Evolutionary conservation across 163 green algal species (phyloP).

Genomic region (Scenedesmus sp.): DNA sequence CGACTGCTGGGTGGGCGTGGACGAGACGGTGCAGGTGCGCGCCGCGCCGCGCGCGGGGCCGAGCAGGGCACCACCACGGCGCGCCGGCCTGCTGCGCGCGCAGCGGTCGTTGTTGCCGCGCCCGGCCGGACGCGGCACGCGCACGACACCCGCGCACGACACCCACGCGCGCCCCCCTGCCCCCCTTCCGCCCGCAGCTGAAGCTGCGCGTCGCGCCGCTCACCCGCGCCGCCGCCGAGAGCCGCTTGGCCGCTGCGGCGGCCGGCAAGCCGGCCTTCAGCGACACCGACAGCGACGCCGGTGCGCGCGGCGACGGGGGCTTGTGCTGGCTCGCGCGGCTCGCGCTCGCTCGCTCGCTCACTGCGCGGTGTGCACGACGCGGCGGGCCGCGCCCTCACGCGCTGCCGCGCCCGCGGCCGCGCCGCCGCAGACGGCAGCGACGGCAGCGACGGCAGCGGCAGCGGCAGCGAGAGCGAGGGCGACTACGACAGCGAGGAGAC

Average conservation of each 20-base stretch:
- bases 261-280: not conserved
- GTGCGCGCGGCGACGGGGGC: not conserved
- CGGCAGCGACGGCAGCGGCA: slow-evolving; percentile 35
- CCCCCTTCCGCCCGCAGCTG: slow-evolving; percentile 3
- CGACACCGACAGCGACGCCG: not conserved
- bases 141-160: not conserved
- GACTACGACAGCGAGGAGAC: slow-evolving; percentile 64
- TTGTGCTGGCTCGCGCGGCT: not conserved
- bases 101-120: not conserved
- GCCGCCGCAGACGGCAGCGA: not conserved
- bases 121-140: not conserved
- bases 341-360: no score
- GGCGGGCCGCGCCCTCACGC: not conserved
- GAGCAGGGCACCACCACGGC: not conserved
- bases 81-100: not conserved
- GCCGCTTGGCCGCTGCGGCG: not conserved
- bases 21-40: slow-evolving; percentile 61
- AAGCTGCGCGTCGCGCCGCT: slow-evolving; percentile 54
- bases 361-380: not conserved
- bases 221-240: slow-evolving; percentile 45
- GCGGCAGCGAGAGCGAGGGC: slow-evolving; percentile 49
- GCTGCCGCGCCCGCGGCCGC: not conserved
- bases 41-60: not conserved
- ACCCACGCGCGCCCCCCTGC: not conserved
- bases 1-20: slow-evolving; percentile 79